Evolutionary conservation across 768 basidiomycete genomes (phyloP), one percentile per base, ranked within the genome.

Genomic region (Tylopilus intermedius): DNA sequence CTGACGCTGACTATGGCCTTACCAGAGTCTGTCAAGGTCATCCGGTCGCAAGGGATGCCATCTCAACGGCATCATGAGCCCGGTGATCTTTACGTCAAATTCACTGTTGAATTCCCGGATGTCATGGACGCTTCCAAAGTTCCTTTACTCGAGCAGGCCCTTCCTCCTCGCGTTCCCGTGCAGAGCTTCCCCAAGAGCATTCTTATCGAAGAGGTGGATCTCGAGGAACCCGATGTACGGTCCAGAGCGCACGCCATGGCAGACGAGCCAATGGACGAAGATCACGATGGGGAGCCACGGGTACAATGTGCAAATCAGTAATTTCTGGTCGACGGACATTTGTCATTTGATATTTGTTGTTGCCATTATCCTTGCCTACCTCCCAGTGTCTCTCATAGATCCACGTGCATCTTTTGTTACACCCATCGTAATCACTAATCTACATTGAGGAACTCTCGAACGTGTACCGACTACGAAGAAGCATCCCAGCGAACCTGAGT

Each of bases 1-100:
- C 54, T 54, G 10, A 52, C 51, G 18, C 18, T 18, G 18, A 18
- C 21, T 6, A 18, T 30, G 18, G 50, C 21, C 54, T 8, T 24
- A 43, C 45, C 62, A 94, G 95, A 88, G 55, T 86, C 88, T 41
- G 65, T 94, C 64, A 97, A 96, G 73, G 86, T 94, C 58, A 87
- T 99, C 61, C 81, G 81, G 45, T 90, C 89, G 5, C 94, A 98
- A 73, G 96, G 96, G 56, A 99, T 99, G 96, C 96, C 95, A 11
- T 97, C 96, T 47, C 90, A 90, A 70, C 85, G 96, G 55, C 95
- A 98, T 72, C 96, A 98, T 73, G 94, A 99, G 67, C 81, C 85
- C 38, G 96, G 96, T 37, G 93, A 98, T 71, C 80, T 99, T 55
- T 93, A 82, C 67, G 79, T 99, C 71, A 88, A 85, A 66, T 73